Evolutionary conservation across 345 rosid genomes (phyloP).

Genomic region (Abelmoschus esculentus): DNA sequence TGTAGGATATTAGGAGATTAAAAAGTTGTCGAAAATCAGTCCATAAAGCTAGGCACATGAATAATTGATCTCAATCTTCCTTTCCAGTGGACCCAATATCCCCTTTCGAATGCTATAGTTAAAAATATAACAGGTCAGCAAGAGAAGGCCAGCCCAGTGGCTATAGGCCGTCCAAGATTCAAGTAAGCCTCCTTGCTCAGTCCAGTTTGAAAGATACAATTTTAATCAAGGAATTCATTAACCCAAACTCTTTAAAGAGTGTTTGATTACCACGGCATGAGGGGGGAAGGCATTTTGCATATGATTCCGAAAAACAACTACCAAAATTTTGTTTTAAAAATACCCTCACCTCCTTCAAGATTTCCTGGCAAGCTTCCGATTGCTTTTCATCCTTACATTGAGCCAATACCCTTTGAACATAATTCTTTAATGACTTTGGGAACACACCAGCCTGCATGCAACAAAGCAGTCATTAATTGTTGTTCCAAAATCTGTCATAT

Average conservation of each 20-base stretch:
- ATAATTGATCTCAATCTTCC: not conserved
- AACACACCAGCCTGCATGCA: constrained; percentile 58
- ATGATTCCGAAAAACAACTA: not conserved
- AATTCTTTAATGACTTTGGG: constrained; percentile 71
- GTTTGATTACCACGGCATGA: not conserved
- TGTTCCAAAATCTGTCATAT: not conserved
- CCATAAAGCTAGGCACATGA: not conserved
- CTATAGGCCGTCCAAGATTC: not conserved
- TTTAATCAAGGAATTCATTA: not conserved
- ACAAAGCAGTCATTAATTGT: constrained; percentile 7
- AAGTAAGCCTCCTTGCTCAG: not conserved
- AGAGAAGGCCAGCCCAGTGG: not conserved
- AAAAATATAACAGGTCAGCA: not conserved
- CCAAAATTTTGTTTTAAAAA: not conserved
- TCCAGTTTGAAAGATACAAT: not conserved
- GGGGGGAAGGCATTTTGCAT: not conserved
- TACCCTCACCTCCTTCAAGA: constrained; percentile 58
- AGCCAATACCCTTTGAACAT: constrained; percentile 83
- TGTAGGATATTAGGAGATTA: not conserved
- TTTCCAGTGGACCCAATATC: not conserved
- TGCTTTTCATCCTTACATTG: constrained; percentile 76
- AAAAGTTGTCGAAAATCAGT: not conserved
- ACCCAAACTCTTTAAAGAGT: not conserved
- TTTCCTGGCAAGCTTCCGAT: constrained; percentile 54
- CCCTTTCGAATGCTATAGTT: not conserved